These are phyloP conservation scores for Dicorynia guianensis DNA, from an alignment of 306 rosid genomes.

Conservation along the genomic window DNA sequence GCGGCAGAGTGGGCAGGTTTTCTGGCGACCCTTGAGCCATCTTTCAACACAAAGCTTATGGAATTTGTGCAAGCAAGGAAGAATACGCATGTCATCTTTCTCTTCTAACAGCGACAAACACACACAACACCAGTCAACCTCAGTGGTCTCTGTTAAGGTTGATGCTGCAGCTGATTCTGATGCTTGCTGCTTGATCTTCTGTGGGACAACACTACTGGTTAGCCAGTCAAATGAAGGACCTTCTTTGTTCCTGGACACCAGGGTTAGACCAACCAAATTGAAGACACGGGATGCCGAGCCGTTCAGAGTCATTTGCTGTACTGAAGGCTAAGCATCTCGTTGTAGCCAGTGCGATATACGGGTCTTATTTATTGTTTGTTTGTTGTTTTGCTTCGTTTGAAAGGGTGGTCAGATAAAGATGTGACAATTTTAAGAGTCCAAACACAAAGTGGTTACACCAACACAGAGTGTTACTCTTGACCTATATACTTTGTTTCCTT, in stretches of 20 bases:
- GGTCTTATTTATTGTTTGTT: constrained; percentile 43
- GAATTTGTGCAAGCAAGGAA: constrained; percentile 85
- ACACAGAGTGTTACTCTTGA: constrained; percentile 74
- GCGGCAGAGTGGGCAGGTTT: constrained; percentile 84
- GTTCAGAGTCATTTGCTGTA: constrained; percentile 58
- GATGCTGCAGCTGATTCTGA: constrained; percentile 41
- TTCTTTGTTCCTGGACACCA: constrained; percentile 41
- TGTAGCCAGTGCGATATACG: constrained; percentile 37
- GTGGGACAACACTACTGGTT: constrained; percentile 21
- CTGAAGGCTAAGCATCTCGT: constrained; percentile 27
- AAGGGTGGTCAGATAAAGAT: constrained; percentile 59
- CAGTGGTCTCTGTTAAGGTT: constrained; percentile 23
- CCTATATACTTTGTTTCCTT: constrained; percentile 51
- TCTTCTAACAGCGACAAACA: constrained; percentile 71
- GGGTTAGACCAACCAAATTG: constrained; percentile 48
- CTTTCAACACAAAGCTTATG: constrained; percentile 79
- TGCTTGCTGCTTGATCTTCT: constrained; percentile 32
- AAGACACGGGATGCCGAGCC: constrained; percentile 53
- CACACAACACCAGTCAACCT: constrained; percentile 64
- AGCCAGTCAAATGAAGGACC: constrained; percentile 41
- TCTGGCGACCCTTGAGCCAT: constrained; percentile 74
- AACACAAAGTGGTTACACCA: constrained; percentile 76
- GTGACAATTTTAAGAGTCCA: constrained; percentile 51
- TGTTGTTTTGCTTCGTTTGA: constrained; percentile 62
- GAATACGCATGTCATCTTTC: constrained; percentile 57